Evolutionary conservation across 2,329 filamentous ascomycete species (phyloP).

Genomic region (Cercospora sp.): DNA sequence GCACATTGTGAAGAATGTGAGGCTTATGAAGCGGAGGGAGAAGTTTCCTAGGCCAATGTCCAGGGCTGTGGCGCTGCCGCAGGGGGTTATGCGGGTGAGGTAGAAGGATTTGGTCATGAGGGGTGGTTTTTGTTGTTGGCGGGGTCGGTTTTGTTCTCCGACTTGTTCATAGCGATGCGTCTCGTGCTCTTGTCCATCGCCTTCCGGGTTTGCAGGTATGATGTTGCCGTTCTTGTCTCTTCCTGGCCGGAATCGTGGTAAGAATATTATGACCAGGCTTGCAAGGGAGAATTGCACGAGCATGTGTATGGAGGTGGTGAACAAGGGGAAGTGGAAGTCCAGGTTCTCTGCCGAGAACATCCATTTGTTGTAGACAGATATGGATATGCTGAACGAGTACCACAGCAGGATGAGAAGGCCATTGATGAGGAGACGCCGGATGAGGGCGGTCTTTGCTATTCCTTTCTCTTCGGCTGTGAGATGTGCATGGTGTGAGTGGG

Average conservation of each 20-base stretch:
- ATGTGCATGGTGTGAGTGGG: constrained; percentile 64
- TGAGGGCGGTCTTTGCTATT: constrained; percentile 71
- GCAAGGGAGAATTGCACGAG: constrained; percentile 85
- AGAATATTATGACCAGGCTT: constrained; percentile 72
- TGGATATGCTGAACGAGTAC: constrained; percentile 88
- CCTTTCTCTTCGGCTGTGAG: constrained; percentile 67
- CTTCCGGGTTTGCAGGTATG: neutral
- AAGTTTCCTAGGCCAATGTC: constrained; percentile 97
- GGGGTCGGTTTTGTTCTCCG: constrained; percentile 12
- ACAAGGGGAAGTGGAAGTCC: constrained; percentile 91
- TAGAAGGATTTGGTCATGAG: constrained; percentile 90
- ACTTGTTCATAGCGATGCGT: constrained; percentile 24
- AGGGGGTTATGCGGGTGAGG: constrained; percentile 85
- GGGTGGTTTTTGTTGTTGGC: constrained; percentile 48
- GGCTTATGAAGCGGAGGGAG: constrained; percentile 90
- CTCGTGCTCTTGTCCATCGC: neutral
- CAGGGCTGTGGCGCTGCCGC: constrained; percentile 86
- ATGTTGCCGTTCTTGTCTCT: constrained; percentile 35
- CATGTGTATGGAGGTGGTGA: constrained; percentile 95
- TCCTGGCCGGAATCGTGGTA: constrained; percentile 78
- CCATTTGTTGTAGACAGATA: constrained; percentile 99
- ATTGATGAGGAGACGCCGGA: constrained; percentile 71
- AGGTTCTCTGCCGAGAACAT: constrained; percentile 88
- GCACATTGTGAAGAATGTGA: constrained; percentile 99
- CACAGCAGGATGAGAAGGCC: constrained; percentile 79